Evolutionary conservation across 2,329 filamentous ascomycete species (phyloP).

Genomic region (Xylaria multiplex): DNA sequence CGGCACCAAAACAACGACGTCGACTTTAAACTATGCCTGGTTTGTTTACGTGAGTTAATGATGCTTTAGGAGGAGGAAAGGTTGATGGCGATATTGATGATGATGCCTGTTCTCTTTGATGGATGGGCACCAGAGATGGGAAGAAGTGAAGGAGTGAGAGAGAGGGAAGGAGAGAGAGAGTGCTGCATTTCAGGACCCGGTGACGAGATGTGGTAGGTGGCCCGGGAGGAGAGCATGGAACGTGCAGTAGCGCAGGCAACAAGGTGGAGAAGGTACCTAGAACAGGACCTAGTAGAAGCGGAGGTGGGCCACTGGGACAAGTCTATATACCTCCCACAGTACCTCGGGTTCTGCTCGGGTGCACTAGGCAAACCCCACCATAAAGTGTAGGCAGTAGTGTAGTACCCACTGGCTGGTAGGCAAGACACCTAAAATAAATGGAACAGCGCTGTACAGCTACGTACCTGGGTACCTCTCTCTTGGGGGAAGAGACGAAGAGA

Average conservation of each 20-base stretch:
- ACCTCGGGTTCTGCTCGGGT: neutral
- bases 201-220: conserved; percentile 26
- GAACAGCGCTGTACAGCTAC: conserved; percentile 11
- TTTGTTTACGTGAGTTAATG: neutral
- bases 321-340: conserved; percentile 11
- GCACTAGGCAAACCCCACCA: neutral
- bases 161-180: conserved; percentile 20
- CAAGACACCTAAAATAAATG: neutral
- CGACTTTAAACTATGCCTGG: neutral
- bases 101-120: conserved; percentile 20
- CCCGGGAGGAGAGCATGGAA: conserved; percentile 24
- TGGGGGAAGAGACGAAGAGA: neutral
- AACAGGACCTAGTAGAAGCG: conserved; percentile 14
- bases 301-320: conserved; percentile 25
- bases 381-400: neutral
- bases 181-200: conserved; percentile 19
- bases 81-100: conserved; percentile 20
- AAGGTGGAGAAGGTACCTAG: conserved; percentile 19
- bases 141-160: conserved; percentile 11
- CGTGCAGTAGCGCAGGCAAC: conserved; percentile 35
- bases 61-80: conserved; percentile 5
- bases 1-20: conserved; percentile 20
- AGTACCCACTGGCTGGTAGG: conserved; percentile 6
- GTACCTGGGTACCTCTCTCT: conserved; percentile 8
- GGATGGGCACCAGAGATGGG: conserved; percentile 13